Conservation (phyloP, 352 stramenopile species). For the Phytopythium boreale region DNA sequence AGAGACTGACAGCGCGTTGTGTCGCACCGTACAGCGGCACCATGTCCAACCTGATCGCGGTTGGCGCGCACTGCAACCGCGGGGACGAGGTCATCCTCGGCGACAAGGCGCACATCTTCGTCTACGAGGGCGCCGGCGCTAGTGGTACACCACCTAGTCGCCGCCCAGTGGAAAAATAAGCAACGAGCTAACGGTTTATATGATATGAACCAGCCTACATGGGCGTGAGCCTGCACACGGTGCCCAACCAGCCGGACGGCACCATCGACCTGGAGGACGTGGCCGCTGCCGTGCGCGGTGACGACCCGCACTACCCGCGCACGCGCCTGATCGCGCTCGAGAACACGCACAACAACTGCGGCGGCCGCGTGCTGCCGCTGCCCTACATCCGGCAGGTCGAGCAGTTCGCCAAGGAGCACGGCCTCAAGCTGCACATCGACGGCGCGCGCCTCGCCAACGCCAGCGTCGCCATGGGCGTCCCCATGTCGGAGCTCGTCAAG, state of each 20-base stretch:
- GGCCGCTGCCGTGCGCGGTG: conserved; percentile 59
- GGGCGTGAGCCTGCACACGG: conserved; percentile 86
- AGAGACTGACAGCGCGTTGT: background rate
- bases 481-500: conserved; percentile 74
- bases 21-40: conserved; percentile 69
- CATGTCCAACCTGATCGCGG: conserved; percentile 97
- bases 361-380: conserved; percentile 86
- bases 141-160: conserved; percentile 37
- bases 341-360: conserved; percentile 98
- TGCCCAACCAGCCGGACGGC: conserved; percentile 85
- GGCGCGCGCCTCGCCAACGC: conserved; percentile 96
- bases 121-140: conserved; percentile 94
- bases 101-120: conserved; percentile 94
- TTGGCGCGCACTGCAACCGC: conserved; percentile 92
- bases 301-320: conserved; percentile 79
- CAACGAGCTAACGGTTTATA: background rate
- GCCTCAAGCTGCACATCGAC: conserved; percentile 94
- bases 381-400: conserved; percentile 81
- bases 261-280: conserved; percentile 86
- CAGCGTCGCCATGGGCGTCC: conserved; percentile 72
- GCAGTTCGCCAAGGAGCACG: conserved; percentile 61
- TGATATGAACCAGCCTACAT: conserved; percentile 59
- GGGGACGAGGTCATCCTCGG: conserved; percentile 95
- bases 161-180: too few species aligned
- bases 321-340: conserved; percentile 93